These are phyloP conservation scores for Aspergillus eucalypticola DNA, from an alignment of 2,329 filamentous ascomycete species.

Conservation along the genomic window DNA sequence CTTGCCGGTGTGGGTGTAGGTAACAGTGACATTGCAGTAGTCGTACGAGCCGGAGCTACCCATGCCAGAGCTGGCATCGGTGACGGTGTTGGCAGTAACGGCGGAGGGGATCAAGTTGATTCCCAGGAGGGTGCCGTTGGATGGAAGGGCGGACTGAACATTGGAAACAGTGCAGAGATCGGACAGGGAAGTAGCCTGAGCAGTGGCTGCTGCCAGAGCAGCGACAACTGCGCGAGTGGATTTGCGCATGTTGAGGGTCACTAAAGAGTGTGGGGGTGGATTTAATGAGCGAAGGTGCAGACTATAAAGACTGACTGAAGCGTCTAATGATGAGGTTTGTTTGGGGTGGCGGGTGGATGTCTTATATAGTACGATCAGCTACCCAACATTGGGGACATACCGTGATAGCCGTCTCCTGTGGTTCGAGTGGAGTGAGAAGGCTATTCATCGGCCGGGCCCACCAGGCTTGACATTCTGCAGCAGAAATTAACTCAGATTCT, in stretches of 20 bases:
- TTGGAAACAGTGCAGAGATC: conserved; percentile 48
- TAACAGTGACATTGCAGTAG: conserved; percentile 46
- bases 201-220: conserved; percentile 11
- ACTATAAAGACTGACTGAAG: background rate
- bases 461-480: conserved; percentile 5
- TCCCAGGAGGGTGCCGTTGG: conserved; percentile 46
- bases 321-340: background rate
- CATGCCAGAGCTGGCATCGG: conserved; percentile 33
- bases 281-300: background rate
- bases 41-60: conserved; percentile 17
- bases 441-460: background rate
- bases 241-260: conserved; percentile 1
- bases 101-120: conserved; percentile 45
- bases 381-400: background rate
- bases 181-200: conserved; percentile 27
- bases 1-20: conserved; percentile 46
- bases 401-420: background rate
- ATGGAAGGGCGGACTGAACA: conserved; percentile 45
- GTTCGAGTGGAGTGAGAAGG: background rate
- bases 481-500: background rate
- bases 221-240: conserved; percentile 8
- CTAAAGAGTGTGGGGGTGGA: background rate
- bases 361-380: background rate
- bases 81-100: conserved; percentile 43
- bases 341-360: background rate